phyloP scores from a whole-genome alignment of 495 filamentous ascomycete species.

The Penicillium steckii region DNA sequence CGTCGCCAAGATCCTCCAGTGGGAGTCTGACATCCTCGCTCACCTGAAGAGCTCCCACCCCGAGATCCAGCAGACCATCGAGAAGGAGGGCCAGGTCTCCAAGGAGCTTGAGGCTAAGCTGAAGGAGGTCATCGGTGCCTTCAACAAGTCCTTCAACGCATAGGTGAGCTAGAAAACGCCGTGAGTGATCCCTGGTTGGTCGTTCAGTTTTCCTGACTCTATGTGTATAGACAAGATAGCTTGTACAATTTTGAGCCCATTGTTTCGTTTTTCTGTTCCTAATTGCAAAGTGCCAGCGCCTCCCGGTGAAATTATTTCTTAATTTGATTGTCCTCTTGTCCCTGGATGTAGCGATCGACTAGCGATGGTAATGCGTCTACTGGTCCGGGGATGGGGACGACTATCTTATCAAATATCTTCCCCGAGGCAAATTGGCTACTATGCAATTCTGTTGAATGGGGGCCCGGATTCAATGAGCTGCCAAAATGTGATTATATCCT shows the following conservation, averaged over 20 bases:
- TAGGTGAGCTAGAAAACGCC: constrained; percentile 46
- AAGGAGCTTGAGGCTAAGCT: constrained; percentile 90
- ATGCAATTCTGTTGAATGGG: not conserved
- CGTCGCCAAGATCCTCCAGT: constrained; percentile 80
- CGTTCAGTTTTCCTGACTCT: constrained; percentile 47
- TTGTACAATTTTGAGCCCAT: constrained; percentile 56
- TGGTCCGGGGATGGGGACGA: constrained; percentile 15
- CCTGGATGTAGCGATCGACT: constrained; percentile 29
- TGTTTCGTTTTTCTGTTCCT: constrained; percentile 42
- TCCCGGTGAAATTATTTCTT: constrained; percentile 9
- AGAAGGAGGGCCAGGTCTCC: constrained; percentile 93
- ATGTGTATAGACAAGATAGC: constrained; percentile 55
- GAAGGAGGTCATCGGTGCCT: constrained; percentile 71
- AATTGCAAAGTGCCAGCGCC: constrained; percentile 14
- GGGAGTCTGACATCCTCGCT: constrained; percentile 91
- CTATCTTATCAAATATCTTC: too few species aligned
- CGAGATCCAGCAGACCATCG: constrained; percentile 81
- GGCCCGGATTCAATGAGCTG: constrained; percentile 14
- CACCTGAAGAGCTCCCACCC: constrained; percentile 88
- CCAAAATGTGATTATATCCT: constrained; percentile 52
- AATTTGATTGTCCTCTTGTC: constrained; percentile 14
- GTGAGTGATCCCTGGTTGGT: constrained; percentile 32
- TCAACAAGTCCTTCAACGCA: constrained; percentile 90
- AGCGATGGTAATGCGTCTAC: constrained; percentile 19
- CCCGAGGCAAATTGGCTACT: not conserved